These are phyloP conservation scores for Aleurites moluccanus DNA, from an alignment of 441 rosid genomes.

Conservation along the genomic window DNA sequence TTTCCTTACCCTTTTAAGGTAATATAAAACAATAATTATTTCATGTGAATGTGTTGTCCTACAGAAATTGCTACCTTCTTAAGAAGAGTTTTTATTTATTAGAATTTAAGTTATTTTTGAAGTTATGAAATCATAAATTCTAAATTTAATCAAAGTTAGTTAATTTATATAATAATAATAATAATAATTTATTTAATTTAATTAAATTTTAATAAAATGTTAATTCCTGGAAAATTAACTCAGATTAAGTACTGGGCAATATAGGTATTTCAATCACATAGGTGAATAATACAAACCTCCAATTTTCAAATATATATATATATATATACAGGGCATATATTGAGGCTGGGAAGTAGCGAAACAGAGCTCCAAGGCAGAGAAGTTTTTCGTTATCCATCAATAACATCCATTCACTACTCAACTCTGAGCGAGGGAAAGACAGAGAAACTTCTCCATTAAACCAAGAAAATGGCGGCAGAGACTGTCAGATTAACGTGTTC, in stretches of 20 bases:
- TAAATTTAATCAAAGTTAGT: too few relatives aligned
- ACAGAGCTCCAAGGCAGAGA: conserved; percentile 10
- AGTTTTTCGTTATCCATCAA: conserved; percentile 18
- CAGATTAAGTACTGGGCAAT: neutral
- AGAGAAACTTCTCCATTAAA: neutral
- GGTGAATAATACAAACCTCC: neutral
- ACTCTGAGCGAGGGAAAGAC: conserved; percentile 1
- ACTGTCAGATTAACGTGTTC: conserved; percentile 49
- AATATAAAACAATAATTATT: neutral
- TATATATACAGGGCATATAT: neutral
- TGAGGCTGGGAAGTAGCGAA: neutral
- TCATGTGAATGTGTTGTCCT: too few relatives aligned
- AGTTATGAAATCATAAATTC: too few relatives aligned
- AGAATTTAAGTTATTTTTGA: too few relatives aligned
- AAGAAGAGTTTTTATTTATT: too few relatives aligned
- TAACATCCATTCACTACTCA: neutral
- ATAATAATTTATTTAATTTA: too few relatives aligned
- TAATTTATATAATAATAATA: too few relatives aligned
- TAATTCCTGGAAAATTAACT: neutral
- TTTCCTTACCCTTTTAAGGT: too few relatives aligned
- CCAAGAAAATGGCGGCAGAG: conserved; percentile 65
- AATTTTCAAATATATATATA: neutral
- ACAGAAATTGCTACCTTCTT: too few relatives aligned
- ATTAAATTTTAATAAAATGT: too few relatives aligned
- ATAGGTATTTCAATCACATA: neutral